phyloP scores from a whole-genome alignment of 2,329 filamentous ascomycete species.

The Apiospora kogelbergensis region DNA sequence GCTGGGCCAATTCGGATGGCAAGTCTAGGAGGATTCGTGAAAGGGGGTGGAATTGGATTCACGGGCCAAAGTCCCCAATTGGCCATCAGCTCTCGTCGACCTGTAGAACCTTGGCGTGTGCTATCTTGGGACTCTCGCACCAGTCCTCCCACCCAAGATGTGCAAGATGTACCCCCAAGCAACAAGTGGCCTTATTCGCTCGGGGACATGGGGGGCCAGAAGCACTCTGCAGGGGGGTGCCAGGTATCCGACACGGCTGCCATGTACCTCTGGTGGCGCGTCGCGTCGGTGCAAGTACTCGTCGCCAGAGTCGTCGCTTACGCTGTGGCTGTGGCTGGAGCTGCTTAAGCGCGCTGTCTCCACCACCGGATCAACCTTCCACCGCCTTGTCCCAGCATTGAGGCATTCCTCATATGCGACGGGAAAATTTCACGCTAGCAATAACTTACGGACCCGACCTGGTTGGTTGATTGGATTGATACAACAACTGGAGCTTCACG shows the following conservation, averaged over 20 bases:
- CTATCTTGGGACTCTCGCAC: not conserved
- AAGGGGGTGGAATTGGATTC: not conserved
- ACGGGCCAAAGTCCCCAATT: slow-evolving; percentile 2
- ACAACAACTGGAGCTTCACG: not conserved
- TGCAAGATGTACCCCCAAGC: not conserved
- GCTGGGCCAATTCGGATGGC: slow-evolving; percentile 3
- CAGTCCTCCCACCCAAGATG: not conserved
- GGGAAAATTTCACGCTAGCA: slow-evolving; percentile 4
- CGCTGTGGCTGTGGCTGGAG: not conserved
- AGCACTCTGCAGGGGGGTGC: not conserved
- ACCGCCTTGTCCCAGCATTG: not conserved
- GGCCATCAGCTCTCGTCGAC: not conserved
- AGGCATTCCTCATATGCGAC: not conserved
- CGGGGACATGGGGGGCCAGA: not conserved
- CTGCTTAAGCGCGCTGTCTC: not conserved
- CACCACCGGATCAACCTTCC: not conserved
- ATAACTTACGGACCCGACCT: not conserved
- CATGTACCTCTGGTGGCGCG: not conserved
- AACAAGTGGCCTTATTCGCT: not conserved
- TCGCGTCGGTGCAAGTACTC: not conserved
- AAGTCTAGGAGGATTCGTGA: not conserved
- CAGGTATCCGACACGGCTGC: not conserved
- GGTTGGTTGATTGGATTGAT: not conserved
- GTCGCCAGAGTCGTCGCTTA: not conserved
- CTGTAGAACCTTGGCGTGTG: not conserved